Base-by-base conservation (phyloP, 805 yeast genomes). In the Yarrowia divulgata region DNA sequence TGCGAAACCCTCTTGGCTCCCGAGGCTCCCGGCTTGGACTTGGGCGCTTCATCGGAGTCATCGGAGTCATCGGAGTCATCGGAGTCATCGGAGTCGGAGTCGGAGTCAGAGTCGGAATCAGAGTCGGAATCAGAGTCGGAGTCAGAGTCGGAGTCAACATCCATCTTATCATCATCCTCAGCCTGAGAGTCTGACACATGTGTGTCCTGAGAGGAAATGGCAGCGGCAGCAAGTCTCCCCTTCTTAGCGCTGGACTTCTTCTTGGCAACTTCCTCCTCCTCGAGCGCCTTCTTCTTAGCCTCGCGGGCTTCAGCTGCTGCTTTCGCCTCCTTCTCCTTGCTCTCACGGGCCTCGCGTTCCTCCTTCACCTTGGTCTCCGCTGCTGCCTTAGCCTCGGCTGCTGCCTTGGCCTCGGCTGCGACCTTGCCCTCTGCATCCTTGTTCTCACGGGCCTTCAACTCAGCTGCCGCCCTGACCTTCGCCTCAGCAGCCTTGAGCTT, bases 161-260 rank as follows among this genome's bases (percentile, higher is more conserved):
- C 34, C 50, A 46, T 46, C 50, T 46, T 46, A n/a, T 40, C 46
- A n/a, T 16, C 35, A 14, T 40, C 46, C 39, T 29, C 35, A 14
- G 13, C 29, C 43, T 52, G 43, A 19, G 43, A 35, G 58, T 52
- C 58, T 12, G 58, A 52, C n/a, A 37, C 58, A 52, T 52, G 58
- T 6, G 58, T 35, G 39, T 52, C 58, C 43, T 52, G 58, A n/a
- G 58, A 52, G 18, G 42, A 35, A 14, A 18, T 16, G 10, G 50
- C 9, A 2, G 49, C 18, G 8, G 45, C 45, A 42, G 13, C 18
- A n/a, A 16, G 46, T 3, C 10, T 43, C 12, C 23, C 12, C n/a
- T 43, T 18, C 46, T 18, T 43, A 40, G 43, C 43, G 14, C 18
- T 18, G 52, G 52, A 23, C 52, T 46, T 32, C 39, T 50, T 50